Percentiles rank a stretch among this genome's conserved stretches.
These are phyloP conservation scores for Quercus alba DNA, from an alignment of 306 rosid species.

Conservation along the genomic window DNA sequence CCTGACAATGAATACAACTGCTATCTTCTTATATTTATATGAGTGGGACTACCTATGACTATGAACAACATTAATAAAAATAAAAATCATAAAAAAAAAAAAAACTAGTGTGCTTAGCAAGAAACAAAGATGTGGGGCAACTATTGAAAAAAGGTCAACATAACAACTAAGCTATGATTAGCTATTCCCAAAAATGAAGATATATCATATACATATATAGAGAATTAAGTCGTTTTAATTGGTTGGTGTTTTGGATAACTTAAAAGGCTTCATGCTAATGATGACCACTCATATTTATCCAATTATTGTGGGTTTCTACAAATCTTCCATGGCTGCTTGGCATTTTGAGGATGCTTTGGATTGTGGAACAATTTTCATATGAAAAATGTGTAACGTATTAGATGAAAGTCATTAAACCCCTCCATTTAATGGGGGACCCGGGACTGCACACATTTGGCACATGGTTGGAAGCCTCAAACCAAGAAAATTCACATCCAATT, in stretches of 20 bases:
- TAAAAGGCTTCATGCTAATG: slow-evolving; percentile 33
- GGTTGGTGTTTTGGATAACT: slow-evolving; percentile 51
- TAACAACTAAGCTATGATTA: slow-evolving; percentile 41
- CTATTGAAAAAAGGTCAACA: slow-evolving; percentile 25
- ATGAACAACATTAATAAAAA: not conserved
- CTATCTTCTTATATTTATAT: not conserved
- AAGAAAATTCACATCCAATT: too few relatives aligned
- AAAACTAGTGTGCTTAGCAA: slow-evolving; percentile 1
- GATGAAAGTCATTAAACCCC: too few relatives aligned
- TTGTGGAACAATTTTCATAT: too few relatives aligned
- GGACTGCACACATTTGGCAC: too few relatives aligned
- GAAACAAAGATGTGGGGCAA: slow-evolving; percentile 32
- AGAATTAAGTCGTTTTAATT: slow-evolving; percentile 57
- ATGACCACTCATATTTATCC: slow-evolving; percentile 10
- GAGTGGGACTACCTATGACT: not conserved
- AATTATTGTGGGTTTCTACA: not conserved
- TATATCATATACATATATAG: not conserved
- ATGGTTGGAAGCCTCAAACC: too few relatives aligned
- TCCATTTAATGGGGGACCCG: too few relatives aligned
- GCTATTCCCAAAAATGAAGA: slow-evolving; percentile 16
- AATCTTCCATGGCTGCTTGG: not conserved
- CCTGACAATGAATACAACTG: not conserved
- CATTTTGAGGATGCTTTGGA: too few relatives aligned
- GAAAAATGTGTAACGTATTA: too few relatives aligned
- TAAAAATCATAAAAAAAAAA: too few relatives aligned